These are phyloP conservation scores for Plasmodium gonderi DNA, from an alignment of 169 alveolate genomes.

Conservation along the genomic window DNA sequence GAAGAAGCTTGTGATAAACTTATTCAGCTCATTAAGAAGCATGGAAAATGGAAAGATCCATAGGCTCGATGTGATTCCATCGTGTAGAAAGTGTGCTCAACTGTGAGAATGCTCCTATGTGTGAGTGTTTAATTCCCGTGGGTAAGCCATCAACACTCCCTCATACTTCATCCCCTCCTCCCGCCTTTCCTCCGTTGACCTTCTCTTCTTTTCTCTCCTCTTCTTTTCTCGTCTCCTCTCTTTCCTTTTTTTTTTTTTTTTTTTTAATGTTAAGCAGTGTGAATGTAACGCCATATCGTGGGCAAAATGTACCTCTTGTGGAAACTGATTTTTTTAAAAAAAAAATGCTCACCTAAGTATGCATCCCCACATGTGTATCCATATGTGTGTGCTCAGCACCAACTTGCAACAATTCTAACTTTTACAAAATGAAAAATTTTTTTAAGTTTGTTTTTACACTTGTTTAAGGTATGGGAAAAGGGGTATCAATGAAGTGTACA, in stretches of 20 bases:
- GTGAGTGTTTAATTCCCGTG: neutral
- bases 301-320: neutral
- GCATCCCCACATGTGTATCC: neutral
- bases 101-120: neutral
- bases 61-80: too few species aligned
- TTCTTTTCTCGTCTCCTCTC: too few species aligned
- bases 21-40: slow-evolving; percentile 83
- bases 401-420: neutral
- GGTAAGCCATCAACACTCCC: neutral
- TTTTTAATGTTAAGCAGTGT: neutral
- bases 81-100: too few species aligned
- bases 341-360: neutral
- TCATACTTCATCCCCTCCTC: neutral
- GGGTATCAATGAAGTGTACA: neutral
- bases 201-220: too few species aligned
- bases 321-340: neutral
- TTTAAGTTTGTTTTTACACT: slow-evolving; percentile 8
- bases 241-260: too few species aligned
- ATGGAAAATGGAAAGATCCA: slow-evolving; percentile 58
- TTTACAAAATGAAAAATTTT: slow-evolving; percentile 3
- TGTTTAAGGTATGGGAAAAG: neutral
- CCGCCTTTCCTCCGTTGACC: too few species aligned
- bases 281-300: neutral
- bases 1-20: slow-evolving; percentile 86
- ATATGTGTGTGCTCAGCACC: neutral